Evolutionary conservation across 306 rosid species (phyloP), one percentile per base, ranked within the genome.

Genomic region (Vigna trinervia): DNA sequence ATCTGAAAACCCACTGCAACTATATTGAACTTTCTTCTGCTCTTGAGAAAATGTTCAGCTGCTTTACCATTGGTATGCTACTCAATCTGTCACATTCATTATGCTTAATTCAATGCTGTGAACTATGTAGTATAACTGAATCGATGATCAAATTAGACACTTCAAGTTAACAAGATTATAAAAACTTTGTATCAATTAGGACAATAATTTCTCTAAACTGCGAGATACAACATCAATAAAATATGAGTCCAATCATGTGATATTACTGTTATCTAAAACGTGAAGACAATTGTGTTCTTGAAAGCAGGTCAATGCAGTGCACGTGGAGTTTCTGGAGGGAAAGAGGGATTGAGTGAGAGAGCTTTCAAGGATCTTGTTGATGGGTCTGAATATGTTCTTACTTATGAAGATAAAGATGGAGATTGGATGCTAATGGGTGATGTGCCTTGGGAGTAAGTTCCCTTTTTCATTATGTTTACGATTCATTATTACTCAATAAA

Each of bases 401-500:
- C 73, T 46, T 68, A 46, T 23, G 73, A 68, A 23, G 73, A 68
- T 23, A 68, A 68, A 20, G 73, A 68, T 46, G 73, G 73, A 46
- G 73, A 68, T 6, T 68, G 73, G 73, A 68, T 68, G 73, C 73
- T 68, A 13, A 39, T 68, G 38, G 73, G 73, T 68, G 73, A 68
- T 68, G 73, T 68, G 14, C 73, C 73, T 68, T 68, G 73, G 73
- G 19, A 45, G 73, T 68, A 68, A 68, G 57, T 46, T 23, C 23
- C 28, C 41, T 13, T 12, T 0, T 23, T 67, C 54, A 22, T 45
- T 23, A 22, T 23, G 1, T 13, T 39, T 39, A 10, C 17, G 32
- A 56, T 12, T 28, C 20, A 30, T 1, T 36, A 20, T 1, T 36
- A 20, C 12, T 30, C 46, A 61, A 15, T 34, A 15, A 12, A 32